Evolutionary conservation across 2,329 filamentous ascomycete species (phyloP), one percentile per base, ranked within the genome.

Genomic region (Xylaria sp.): DNA sequence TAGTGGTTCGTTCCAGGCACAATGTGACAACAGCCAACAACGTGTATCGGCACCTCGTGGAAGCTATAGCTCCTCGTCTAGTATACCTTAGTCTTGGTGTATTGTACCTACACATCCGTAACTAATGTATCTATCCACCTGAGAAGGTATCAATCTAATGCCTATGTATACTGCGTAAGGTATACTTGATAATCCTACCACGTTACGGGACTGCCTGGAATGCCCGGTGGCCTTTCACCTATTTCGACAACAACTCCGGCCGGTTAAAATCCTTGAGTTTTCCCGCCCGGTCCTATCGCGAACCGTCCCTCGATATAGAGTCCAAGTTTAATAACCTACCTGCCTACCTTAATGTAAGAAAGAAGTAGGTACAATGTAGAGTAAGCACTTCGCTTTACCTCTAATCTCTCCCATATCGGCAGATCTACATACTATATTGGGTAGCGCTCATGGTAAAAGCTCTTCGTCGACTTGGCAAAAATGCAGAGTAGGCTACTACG

Each of bases 261-360:
- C 62, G 66, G 62, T 59, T 65, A 65, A 65, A 65, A 39, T 54
- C 9, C 2, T 45, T 27, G 33, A 47, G 22, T 68, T 45, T 55
- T 53, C 20, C 63, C 45, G 51, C 15, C 15, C 27, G 51, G 29
- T 45, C 51, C 39, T 56, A 55, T 62, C 31, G 15, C 13, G 27
- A 39, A 61, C 42, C 7, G 20, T n/a, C n/a, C n/a, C n/a, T n/a
- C n/a, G n/a, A 61, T 20, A 57, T 36, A 27, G 2, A 25, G 20
- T n/a, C 44, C 11, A 25, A 58, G 25, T 22, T 44, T 51, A 62
- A 62, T 55, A 45, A 13, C 11, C 36, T 13, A 38, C 36, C 38
- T 39, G 38, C 42, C 42, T 45, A 50, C 22, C 17, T 53, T 54
- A 50, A n/a, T 22, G 31, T 5, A n/a, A n/a, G n/a, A n/a, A n/a